These are phyloP conservation scores for Ceratobasidium sp. DNA, from an alignment of 1,284 basidiomycete species.

Conservation along the genomic window DNA sequence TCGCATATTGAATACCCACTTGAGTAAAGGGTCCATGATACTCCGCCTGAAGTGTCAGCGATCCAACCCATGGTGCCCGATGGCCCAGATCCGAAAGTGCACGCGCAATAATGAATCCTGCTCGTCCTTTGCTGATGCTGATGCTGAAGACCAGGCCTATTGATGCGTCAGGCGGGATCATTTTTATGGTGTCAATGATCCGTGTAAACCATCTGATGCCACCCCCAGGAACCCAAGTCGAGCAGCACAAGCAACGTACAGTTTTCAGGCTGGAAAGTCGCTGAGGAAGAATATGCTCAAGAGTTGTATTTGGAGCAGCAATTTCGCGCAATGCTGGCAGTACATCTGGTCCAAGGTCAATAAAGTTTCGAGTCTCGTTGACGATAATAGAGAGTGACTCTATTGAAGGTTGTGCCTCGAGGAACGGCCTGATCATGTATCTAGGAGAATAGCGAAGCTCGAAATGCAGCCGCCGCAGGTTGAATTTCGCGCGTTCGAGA, in stretches of 20 bases:
- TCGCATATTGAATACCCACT: not conserved
- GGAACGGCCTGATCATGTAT: slow-evolving; percentile 3
- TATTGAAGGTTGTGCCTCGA: slow-evolving; percentile 7
- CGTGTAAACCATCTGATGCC: no score
- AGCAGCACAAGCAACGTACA: no score
- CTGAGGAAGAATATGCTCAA: not conserved
- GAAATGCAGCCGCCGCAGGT: not conserved
- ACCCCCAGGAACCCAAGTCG: no score
- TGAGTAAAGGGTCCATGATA: not conserved
- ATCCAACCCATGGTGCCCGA: not conserved
- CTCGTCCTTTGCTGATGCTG: not conserved
- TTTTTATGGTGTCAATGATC: no score
- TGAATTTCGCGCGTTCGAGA: not conserved
- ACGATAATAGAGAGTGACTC: slow-evolving; percentile 9
- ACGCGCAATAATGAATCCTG: not conserved
- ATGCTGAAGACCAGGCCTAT: not conserved
- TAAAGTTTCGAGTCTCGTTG: not conserved
- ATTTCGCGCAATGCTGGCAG: slow-evolving; percentile 9
- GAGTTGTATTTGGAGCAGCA: not conserved
- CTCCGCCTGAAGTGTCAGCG: slow-evolving; percentile 17
- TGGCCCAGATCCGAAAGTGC: not conserved
- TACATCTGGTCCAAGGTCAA: not conserved
- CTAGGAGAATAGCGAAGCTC: not conserved
- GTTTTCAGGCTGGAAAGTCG: not conserved
- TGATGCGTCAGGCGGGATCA: no score